Conservation (phyloP, 306 rosid genomes). For the Castanospermum australe region DNA sequence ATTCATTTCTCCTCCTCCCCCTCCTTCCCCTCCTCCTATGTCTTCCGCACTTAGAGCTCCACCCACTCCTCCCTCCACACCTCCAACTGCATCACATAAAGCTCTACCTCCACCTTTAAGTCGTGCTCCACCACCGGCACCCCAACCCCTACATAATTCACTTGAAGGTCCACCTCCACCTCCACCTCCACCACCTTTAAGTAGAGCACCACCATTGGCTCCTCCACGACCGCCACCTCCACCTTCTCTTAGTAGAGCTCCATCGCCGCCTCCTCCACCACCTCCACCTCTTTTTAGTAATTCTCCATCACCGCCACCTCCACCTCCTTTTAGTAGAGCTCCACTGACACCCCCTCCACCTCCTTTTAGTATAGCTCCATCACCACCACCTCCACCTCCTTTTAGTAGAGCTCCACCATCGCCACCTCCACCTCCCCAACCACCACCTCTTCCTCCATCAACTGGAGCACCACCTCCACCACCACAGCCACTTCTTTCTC, state of each 20-base stretch:
- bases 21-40: constrained; percentile 16
- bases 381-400: constrained; percentile 26
- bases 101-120: constrained; percentile 29
- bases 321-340: not conserved
- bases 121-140: constrained; percentile 11
- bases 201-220: not conserved
- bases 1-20: not conserved
- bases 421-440: constrained; percentile 37
- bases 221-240: constrained; percentile 38
- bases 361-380: not conserved
- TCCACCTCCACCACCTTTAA: not conserved
- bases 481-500: constrained; percentile 46
- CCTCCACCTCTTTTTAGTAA: constrained; percentile 25
- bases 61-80: constrained; percentile 25
- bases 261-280: constrained; percentile 31
- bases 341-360: constrained; percentile 17
- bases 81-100: constrained; percentile 4
- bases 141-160: not conserved
- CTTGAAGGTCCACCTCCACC: not conserved
- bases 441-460: constrained; percentile 24
- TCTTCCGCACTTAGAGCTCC: constrained; percentile 16
- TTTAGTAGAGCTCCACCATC: constrained; percentile 2
- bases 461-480: constrained; percentile 11
- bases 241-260: constrained; percentile 12
- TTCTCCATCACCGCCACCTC: constrained; percentile 30